A percentile compares a stretch with the other conserved stretches of the same genome.
Conservation (phyloP, 805 yeast genomes). For the Candida railenensis region DNA sequence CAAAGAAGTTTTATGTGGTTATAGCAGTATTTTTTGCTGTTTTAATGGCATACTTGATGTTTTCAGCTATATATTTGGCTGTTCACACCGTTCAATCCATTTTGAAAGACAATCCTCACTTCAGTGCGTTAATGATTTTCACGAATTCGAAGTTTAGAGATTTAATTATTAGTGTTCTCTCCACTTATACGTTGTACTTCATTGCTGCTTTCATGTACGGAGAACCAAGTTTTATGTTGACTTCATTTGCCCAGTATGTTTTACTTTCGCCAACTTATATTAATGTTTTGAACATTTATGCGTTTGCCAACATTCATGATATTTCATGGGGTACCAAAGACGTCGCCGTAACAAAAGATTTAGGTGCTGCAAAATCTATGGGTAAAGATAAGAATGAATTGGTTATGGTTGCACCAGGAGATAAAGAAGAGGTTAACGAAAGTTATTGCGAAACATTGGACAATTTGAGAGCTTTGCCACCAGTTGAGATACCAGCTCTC, state of each 20-base stretch:
- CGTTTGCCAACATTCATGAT: slow-evolving; percentile 95
- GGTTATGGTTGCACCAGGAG: slow-evolving; percentile 60
- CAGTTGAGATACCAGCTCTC: slow-evolving; percentile 23
- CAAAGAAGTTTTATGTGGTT: slow-evolving; percentile 70
- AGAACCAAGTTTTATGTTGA: slow-evolving; percentile 91
- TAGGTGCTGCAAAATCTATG: slow-evolving; percentile 78
- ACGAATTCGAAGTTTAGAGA: slow-evolving; percentile 77
- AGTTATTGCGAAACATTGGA: slow-evolving; percentile 66
- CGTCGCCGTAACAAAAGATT: slow-evolving; percentile 59
- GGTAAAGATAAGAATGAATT: slow-evolving; percentile 35
- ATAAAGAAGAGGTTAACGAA: slow-evolving; percentile 71
- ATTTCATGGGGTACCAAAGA: slow-evolving; percentile 98
- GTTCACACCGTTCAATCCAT: slow-evolving; percentile 66
- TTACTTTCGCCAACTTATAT: slow-evolving; percentile 85
- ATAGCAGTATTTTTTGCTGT: slow-evolving; percentile 82
- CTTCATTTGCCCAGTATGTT: slow-evolving; percentile 81
- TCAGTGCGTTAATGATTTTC: slow-evolving; percentile 49
- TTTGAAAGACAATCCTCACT: slow-evolving; percentile 40
- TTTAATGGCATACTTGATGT: slow-evolving; percentile 83
- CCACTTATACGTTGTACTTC: slow-evolving; percentile 81
- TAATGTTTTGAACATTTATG: slow-evolving; percentile 88
- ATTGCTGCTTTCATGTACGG: slow-evolving; percentile 76
- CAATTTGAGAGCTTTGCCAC: slow-evolving; percentile 46
- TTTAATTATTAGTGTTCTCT: slow-evolving; percentile 76
- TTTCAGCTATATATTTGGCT: slow-evolving; percentile 81